Conservation (phyloP, 169 alveolate species). For the Plasmodium yoelii region DNA sequence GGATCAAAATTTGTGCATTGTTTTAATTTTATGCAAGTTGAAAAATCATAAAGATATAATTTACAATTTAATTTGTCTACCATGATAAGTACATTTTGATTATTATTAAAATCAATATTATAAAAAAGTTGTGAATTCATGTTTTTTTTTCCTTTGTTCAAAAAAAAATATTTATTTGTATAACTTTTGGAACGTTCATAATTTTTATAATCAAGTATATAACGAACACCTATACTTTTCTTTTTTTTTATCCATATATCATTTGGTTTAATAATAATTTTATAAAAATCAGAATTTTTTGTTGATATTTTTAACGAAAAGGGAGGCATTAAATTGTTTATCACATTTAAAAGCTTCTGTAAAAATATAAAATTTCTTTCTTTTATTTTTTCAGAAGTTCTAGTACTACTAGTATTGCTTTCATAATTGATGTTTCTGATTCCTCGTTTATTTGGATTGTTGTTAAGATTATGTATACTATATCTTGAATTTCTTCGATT, state of each 20-base stretch:
- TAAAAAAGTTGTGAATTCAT: neutral
- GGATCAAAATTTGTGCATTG: neutral
- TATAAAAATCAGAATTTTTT: constrained; percentile 36
- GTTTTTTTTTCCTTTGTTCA: too few species aligned
- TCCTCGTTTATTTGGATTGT: too few species aligned
- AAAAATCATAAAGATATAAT: constrained; percentile 34
- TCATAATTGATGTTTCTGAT: neutral
- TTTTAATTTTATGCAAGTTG: constrained; percentile 4
- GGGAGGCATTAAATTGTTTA: constrained; percentile 70
- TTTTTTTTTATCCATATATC: constrained; percentile 73
- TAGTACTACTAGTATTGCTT: neutral
- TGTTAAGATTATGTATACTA: neutral
- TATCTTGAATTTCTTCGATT: neutral
- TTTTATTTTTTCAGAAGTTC: neutral
- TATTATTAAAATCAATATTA: neutral
- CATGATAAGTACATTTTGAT: constrained; percentile 29
- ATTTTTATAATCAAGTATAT: constrained; percentile 40
- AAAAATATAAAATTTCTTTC: constrained; percentile 44
- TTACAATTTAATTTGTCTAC: constrained; percentile 11
- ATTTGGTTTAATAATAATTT: constrained; percentile 48
- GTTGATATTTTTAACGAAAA: constrained; percentile 60
- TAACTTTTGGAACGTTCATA: neutral
- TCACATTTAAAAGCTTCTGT: constrained; percentile 41
- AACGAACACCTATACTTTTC: constrained; percentile 66
- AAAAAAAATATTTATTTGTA: neutral